These are phyloP conservation scores for Diutina mesorugosa DNA, from an alignment of 1,139 yeast species.

Conservation along the genomic window DNA sequence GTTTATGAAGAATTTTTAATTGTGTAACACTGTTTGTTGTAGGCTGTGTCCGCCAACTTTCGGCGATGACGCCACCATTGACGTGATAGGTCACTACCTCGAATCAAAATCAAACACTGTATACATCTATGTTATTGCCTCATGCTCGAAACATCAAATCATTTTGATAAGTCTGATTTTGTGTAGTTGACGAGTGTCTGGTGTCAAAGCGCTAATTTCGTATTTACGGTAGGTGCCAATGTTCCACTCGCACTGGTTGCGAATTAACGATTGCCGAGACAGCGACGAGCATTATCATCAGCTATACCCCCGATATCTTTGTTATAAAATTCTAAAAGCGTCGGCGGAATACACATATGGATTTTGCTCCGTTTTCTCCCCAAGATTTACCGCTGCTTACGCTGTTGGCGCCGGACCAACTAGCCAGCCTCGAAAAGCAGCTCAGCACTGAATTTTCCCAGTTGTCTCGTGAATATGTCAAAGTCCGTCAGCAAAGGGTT, in stretches of 20 bases:
- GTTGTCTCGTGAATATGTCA: conserved; percentile 17
- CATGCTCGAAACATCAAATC: too few species aligned
- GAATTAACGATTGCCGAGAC: background rate
- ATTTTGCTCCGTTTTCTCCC: conserved; percentile 5
- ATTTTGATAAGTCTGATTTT: too few species aligned
- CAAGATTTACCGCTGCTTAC: conserved; percentile 6
- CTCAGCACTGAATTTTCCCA: conserved; percentile 19
- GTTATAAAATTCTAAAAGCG: background rate
- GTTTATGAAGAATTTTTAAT: background rate
- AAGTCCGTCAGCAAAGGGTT: conserved; percentile 20
- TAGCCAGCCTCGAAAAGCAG: conserved; percentile 15
- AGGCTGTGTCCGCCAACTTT: background rate
- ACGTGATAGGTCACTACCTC: background rate
- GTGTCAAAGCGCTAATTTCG: background rate
- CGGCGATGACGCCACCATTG: background rate
- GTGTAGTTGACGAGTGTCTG: background rate
- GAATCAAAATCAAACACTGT: too few species aligned
- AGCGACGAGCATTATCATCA: background rate
- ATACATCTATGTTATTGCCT: background rate
- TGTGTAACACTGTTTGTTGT: background rate
- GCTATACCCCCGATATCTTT: background rate
- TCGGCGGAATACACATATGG: background rate
- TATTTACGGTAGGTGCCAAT: background rate
- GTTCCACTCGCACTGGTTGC: background rate
- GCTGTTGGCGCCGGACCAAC: conserved; percentile 16